phyloP scores from a whole-genome alignment of 2,329 filamentous ascomycete species.

The Fusarium sp. region DNA sequence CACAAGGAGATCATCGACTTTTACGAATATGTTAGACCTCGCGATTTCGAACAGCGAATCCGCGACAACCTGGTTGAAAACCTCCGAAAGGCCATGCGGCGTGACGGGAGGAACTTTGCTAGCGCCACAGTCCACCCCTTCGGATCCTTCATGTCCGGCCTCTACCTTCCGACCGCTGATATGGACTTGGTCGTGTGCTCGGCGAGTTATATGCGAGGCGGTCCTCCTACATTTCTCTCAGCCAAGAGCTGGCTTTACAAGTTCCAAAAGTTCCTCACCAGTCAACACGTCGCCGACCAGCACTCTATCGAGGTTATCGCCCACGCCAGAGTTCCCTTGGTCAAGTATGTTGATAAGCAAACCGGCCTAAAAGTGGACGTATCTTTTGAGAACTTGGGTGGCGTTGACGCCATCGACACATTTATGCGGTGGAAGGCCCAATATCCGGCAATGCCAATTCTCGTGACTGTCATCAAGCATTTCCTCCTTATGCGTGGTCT shows the following conservation, averaged over 20 bases:
- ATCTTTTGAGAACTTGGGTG: slow-evolving; percentile 92
- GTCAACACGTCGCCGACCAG: slow-evolving; percentile 65
- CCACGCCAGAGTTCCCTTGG: slow-evolving; percentile 85
- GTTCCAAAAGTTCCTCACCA: slow-evolving; percentile 70
- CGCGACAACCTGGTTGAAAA: slow-evolving; percentile 78
- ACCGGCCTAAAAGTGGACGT: slow-evolving; percentile 90
- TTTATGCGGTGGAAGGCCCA: slow-evolving; percentile 82
- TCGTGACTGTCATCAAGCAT: slow-evolving; percentile 92
- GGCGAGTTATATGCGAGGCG: slow-evolving; percentile 64
- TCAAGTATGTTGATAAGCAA: slow-evolving; percentile 85
- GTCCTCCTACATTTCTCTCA: slow-evolving; percentile 58
- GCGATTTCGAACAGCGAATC: slow-evolving; percentile 79
- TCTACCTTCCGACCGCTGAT: slow-evolving; percentile 79
- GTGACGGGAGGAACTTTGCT: slow-evolving; percentile 59
- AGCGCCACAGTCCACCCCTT: slow-evolving; percentile 78
- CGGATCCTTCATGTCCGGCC: slow-evolving; percentile 91
- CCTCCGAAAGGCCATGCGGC: slow-evolving; percentile 69
- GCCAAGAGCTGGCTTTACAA: slow-evolving; percentile 68
- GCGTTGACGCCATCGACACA: slow-evolving; percentile 81
- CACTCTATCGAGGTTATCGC: slow-evolving; percentile 74
- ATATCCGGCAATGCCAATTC: slow-evolving; percentile 85
- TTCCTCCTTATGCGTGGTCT: slow-evolving; percentile 88
- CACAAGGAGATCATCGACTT: slow-evolving; percentile 93
- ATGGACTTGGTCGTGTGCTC: slow-evolving; percentile 91
- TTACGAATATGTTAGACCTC: slow-evolving; percentile 83